Evolutionary conservation across 139 green algal genomes (phyloP).

Genomic region (Asterochloris erici): DNA sequence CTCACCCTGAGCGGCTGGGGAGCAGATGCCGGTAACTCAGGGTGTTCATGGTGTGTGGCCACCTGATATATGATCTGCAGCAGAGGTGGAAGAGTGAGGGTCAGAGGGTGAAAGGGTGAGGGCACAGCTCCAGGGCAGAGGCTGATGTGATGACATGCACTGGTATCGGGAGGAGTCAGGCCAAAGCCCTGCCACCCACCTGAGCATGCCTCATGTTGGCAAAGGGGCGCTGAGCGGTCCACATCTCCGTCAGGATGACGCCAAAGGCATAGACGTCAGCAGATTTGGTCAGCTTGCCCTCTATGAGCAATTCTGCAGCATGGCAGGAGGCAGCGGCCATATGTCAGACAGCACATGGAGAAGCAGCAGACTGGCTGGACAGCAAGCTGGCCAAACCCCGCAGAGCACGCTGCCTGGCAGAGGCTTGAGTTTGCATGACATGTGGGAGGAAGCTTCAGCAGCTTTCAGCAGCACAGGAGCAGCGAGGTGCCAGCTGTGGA

Average conservation of each 20-base stretch:
- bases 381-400: background rate
- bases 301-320: slow-evolving; percentile 4
- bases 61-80: slow-evolving; percentile 10
- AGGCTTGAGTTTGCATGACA: too few relatives aligned
- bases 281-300: slow-evolving; percentile 15
- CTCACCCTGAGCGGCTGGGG: background rate
- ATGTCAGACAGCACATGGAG: background rate
- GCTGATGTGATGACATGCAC: too few relatives aligned
- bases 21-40: background rate
- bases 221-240: slow-evolving; percentile 26
- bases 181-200: background rate
- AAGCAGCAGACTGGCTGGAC: background rate
- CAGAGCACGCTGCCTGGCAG: background rate
- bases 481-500: too few relatives aligned
- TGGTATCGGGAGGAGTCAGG: too few relatives aligned
- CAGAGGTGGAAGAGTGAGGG: too few relatives aligned
- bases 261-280: slow-evolving; percentile 43
- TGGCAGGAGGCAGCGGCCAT: background rate
- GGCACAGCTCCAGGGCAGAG: too few relatives aligned
- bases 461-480: too few relatives aligned
- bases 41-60: background rate
- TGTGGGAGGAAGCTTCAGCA: too few relatives aligned
- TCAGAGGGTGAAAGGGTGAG: too few relatives aligned
- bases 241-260: slow-evolving; percentile 57
- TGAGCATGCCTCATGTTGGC: slow-evolving; percentile 16